Conservation (phyloP, 805 yeast species). For the Candida anglica region DNA sequence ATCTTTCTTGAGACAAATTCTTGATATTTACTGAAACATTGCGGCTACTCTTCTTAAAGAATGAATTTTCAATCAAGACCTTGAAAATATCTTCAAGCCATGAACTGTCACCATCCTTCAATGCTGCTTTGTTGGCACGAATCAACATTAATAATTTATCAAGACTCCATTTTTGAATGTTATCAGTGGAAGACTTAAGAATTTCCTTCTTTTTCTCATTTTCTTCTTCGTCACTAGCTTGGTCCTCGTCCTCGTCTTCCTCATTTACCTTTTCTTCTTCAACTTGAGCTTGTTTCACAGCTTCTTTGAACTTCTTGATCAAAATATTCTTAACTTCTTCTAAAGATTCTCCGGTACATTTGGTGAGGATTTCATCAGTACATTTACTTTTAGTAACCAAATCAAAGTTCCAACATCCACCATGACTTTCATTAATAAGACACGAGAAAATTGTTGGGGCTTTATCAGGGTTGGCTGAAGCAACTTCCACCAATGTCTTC, state of each 20-base stretch:
- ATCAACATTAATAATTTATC: slow-evolving; percentile 56
- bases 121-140: slow-evolving; percentile 38
- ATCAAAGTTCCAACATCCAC: slow-evolving; percentile 71
- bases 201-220: not conserved
- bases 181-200: slow-evolving; percentile 26
- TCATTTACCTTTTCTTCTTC: slow-evolving; percentile 13
- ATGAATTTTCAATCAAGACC: slow-evolving; percentile 37
- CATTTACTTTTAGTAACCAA: slow-evolving; percentile 70
- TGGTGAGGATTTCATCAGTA: slow-evolving; percentile 44
- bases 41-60: slow-evolving; percentile 24
- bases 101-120: slow-evolving; percentile 9
- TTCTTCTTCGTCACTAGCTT: not conserved
- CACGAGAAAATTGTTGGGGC: slow-evolving; percentile 29
- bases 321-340: slow-evolving; percentile 18
- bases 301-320: slow-evolving; percentile 17
- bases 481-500: slow-evolving; percentile 34
- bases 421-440: slow-evolving; percentile 25
- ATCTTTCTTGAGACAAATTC: slow-evolving; percentile 52
- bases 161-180: slow-evolving; percentile 51
- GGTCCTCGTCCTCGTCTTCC: slow-evolving; percentile 14
- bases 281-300: slow-evolving; percentile 9
- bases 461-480: slow-evolving; percentile 33
- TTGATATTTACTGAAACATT: slow-evolving; percentile 31
- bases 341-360: slow-evolving; percentile 45
- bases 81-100: slow-evolving; percentile 35